Evolutionary conservation across 2,329 filamentous ascomycete genomes (phyloP), one percentile per base, ranked within the genome.

Genomic region (Ophiognomonia clavigignenti-juglandacearum): DNA sequence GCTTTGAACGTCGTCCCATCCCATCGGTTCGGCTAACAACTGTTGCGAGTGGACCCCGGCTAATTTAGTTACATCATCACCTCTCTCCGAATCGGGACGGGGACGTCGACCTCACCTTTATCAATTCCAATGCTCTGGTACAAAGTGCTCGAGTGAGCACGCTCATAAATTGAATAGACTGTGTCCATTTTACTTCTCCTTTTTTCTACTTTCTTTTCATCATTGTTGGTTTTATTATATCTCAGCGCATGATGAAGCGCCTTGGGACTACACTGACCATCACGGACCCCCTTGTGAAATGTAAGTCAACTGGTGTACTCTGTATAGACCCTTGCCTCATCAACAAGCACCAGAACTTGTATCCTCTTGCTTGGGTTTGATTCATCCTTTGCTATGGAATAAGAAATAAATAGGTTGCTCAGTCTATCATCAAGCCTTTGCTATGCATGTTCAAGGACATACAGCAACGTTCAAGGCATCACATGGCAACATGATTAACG

Each of bases 211-310:
- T 22, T 35, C 14, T 35, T 16, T 7, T 35, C 14, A 4, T 35
- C 32, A n/a, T n/a, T n/a, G n/a, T n/a, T n/a, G n/a, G n/a, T n/a
- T 20, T 16, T 3, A 16, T 35, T 16, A 35, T 6, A 35, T 35
- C 11, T 13, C 35, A 16, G 16, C 23, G 38, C 34, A 50, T 41
- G 20, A 68, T 69, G 65, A 64, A 59, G 53, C 58, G 64, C 40
- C 45, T 55, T 16, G 57, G 68, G 8, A 73, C 71, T 11, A 75
- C 77, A 26, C 66, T 83, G 26, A 73, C 75, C 47, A 82, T 83
- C 56, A 83, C 80, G 3, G 89, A 91, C 59, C 87, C 86, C 4
- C 69, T 91, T 51, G 79, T 90, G 52, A 82, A 89, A 53, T 92
- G n/a, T n/a, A n/a, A n/a, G n/a, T n/a, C n/a, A n/a, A n/a, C n/a